These are phyloP conservation scores for Beauveria australis DNA, from an alignment of 2,329 filamentous ascomycete genomes.

Conservation along the genomic window DNA sequence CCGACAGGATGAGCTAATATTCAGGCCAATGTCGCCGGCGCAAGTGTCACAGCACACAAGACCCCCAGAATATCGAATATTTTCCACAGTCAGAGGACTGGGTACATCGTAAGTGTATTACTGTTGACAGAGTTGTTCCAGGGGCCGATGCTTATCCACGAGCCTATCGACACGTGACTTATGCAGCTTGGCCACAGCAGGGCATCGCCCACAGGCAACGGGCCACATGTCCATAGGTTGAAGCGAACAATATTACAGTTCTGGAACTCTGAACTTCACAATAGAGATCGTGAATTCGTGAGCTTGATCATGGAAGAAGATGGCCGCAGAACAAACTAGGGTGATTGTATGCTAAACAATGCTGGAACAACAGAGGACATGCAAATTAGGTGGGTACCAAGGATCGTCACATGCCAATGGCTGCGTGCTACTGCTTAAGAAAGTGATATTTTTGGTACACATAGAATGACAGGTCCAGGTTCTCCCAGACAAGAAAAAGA, in stretches of 20 bases:
- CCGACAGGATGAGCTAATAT: neutral
- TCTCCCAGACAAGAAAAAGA: constrained; percentile 2
- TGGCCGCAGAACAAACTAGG: no score
- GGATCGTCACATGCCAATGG: neutral
- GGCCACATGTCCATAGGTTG: no score
- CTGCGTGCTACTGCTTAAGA: neutral
- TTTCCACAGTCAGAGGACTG: neutral
- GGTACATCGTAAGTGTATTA: neutral
- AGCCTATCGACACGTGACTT: constrained; percentile 9
- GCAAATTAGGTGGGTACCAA: neutral
- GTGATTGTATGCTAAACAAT: neutral
- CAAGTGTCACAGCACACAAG: neutral
- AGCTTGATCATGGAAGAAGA: no score
- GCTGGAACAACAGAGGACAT: neutral
- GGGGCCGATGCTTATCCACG: constrained; percentile 3
- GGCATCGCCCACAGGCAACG: no score
- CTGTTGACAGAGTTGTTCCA: neutral
- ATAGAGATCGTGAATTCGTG: no score
- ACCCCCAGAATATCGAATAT: neutral
- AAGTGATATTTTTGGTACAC: constrained; percentile 1
- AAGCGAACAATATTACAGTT: no score
- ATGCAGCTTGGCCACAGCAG: no score
- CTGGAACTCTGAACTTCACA: no score
- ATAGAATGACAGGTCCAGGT: constrained; percentile 8
- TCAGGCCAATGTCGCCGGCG: neutral